Evolutionary conservation across 495 filamentous ascomycete species (phyloP).

Genomic region (Aspergillus incahuasiensis): DNA sequence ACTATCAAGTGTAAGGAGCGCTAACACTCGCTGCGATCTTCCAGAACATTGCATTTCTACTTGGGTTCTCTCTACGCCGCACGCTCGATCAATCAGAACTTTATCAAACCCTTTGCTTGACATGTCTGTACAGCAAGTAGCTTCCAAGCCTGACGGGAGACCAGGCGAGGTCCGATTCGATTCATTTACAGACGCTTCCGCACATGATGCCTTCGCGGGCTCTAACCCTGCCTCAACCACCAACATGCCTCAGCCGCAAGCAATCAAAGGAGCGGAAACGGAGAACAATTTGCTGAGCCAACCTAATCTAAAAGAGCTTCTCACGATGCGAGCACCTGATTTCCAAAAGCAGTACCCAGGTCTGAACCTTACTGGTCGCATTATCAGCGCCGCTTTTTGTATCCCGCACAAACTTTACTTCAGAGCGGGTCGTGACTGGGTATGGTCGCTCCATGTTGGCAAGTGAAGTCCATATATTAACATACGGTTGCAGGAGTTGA

Average conservation of each 20-base stretch:
- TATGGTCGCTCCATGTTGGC: conserved; percentile 31
- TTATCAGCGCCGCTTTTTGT: conserved; percentile 84
- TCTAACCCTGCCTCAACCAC: conserved; percentile 15
- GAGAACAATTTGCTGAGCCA: conserved; percentile 60
- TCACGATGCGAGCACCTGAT: conserved; percentile 50
- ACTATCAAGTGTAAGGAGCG: not conserved
- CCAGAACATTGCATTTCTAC: not conserved
- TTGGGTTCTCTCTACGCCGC: too few species aligned
- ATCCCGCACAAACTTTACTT: conserved; percentile 72
- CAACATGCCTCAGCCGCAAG: conserved; percentile 35
- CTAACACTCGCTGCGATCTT: not conserved
- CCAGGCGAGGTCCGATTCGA: conserved; percentile 35
- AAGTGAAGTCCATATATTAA: not conserved
- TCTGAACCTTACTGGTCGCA: conserved; percentile 68
- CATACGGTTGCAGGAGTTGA: conserved; percentile 52
- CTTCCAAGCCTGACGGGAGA: conserved; percentile 28
- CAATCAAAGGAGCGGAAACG: conserved; percentile 48
- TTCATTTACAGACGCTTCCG: conserved; percentile 29
- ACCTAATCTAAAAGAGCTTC: conserved; percentile 49
- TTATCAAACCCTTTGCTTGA: conserved; percentile 1
- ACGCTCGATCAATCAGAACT: not conserved
- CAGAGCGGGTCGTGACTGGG: conserved; percentile 67
- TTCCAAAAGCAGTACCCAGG: conserved; percentile 59
- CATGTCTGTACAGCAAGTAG: conserved; percentile 33
- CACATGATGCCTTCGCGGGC: conserved; percentile 29